phyloP scores from a whole-genome alignment of 805 yeast genomes.

The Metschnikowia picachoensis region DNA sequence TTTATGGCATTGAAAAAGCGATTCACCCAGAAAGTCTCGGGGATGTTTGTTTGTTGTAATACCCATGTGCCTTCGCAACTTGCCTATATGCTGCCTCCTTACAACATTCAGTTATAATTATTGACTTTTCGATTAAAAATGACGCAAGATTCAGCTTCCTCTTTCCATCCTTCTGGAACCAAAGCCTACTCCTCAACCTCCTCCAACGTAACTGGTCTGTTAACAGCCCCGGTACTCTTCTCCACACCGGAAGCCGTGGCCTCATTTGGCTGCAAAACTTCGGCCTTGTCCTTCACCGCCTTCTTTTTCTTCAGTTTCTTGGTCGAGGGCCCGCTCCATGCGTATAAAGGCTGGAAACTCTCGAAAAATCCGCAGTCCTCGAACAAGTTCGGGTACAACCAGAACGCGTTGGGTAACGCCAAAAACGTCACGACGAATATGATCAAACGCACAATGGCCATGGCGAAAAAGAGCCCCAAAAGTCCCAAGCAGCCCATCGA shows the following conservation, averaged over 20 bases:
- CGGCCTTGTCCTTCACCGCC: slow-evolving; percentile 4
- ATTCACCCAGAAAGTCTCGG: no score
- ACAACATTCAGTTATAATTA: no score
- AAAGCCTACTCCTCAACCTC: slow-evolving; percentile 33
- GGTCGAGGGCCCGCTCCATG: slow-evolving; percentile 58
- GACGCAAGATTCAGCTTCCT: not conserved
- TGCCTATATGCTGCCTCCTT: no score
- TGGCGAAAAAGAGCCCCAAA: slow-evolving; percentile 66
- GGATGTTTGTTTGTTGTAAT: no score
- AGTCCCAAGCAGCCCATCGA: slow-evolving; percentile 74
- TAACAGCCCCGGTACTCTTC: slow-evolving; percentile 18
- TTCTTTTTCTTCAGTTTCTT: slow-evolving; percentile 23
- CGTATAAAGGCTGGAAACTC: slow-evolving; percentile 86
- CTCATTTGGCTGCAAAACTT: slow-evolving; percentile 9
- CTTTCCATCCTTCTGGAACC: not conserved
- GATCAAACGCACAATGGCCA: slow-evolving; percentile 77
- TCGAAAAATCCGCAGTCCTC: slow-evolving; percentile 94
- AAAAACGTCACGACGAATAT: slow-evolving; percentile 59
- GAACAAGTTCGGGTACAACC: slow-evolving; percentile 95
- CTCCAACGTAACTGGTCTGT: slow-evolving; percentile 37
- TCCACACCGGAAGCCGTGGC: slow-evolving; percentile 17
- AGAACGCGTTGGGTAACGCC: slow-evolving; percentile 67
- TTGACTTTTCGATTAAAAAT: no score
- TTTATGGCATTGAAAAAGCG: no score
- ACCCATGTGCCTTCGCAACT: no score